Evolutionary conservation across 352 stramenopile genomes (phyloP), one percentile per base, ranked within the genome.

Genomic region (Pythium grandisporangium): DNA sequence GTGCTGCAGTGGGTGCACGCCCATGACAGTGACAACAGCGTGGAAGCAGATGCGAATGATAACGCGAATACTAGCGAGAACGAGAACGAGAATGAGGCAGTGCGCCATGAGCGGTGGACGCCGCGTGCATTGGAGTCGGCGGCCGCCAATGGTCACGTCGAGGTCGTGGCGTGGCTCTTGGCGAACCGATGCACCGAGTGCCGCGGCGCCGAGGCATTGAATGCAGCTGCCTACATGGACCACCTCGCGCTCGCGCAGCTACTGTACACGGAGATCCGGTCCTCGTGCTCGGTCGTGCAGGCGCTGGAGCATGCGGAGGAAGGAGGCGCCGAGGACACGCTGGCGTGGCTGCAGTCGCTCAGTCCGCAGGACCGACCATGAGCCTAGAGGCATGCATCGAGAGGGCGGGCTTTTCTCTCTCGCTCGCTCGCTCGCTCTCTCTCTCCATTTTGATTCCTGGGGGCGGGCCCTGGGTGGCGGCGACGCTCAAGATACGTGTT

Each of bases 181-280:
- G 51, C 70, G 43, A 45, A 84, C 46, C 66, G 70, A 42, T 51
- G 52, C 43, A 48, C 63, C 38, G 61, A 66, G 26, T 80, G 65
- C 55, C 46, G 52, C 42, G 65, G 55, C 24, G 55, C 66, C 29
- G 72, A 85, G 22, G 69, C 66, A 10, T 68, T 85, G 40, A 85
- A 82, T 40, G 69, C 70, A 6, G 72, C 72, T 1, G 61, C 56
- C 44, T 85, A 85, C 53, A 85, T 85, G 72, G 72, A 85, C 45
- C 69, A 85, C 46, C 16, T 83, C 19, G 66, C 74, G 30, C 49
- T 85, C 30, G 64, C 47, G 16, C 66, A 67, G 42, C 77, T 75
- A 22, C 54, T 85, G 5, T 67, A 75, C 47, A 30, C 49, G 7
- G 40, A 68, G 27, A 47, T 73, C 20, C 69, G 64, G 30, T 40